Base-by-base conservation (phyloP, 2,329 filamentous ascomycete species). In the Endocalyx cinctus region DNA sequence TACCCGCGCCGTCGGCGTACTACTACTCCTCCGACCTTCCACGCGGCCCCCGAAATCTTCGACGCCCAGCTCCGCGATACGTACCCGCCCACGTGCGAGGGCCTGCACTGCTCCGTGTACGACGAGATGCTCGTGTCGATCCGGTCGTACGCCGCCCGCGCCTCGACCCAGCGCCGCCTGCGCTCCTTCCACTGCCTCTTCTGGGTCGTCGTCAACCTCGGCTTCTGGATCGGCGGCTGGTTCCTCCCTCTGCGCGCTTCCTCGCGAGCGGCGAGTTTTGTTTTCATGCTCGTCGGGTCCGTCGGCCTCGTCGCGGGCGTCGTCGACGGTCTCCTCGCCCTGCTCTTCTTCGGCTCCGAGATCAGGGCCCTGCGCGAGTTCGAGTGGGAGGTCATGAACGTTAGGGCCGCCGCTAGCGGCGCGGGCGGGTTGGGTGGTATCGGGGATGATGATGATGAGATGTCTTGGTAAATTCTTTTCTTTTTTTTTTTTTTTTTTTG, bases 311-410 rank as follows among this genome's bases (percentile, higher is more conserved):
- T 74, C 12, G 79, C 81, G 4, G 90, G 90, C 0, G 75, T 87
- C 3, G 57, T 96, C 14, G 86, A 96, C 54, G 89, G 90, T 0
- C 62, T 97, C 25, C 85, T 97, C 56, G 84, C 88, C 0, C 73
- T 92, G 1, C 60, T 97, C 30, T 98, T 98, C 57, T 82, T 95
- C 38, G 81, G 83, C 10, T 80, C 79, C 40, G 92, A 98, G 64
- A 62, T 96, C 38, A 74, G 87, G 38, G 82, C 84, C 4, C 64
- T 98, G 34, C 82, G 79, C 50, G 92, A 98, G 65, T 97, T 97
- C 62, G 79, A 92, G 56, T 96, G 87, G 84, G 92, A 98, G 60
- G 81, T 97, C 17, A 67, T 66, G 31, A 89, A 84, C 54, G 82
- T 82, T 10, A 79, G 64, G 42, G 62, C 64, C 0, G 51, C 60